Evolutionary conservation across 768 basidiomycete species (phyloP).

Genomic region (Tylopilus sp.): DNA sequence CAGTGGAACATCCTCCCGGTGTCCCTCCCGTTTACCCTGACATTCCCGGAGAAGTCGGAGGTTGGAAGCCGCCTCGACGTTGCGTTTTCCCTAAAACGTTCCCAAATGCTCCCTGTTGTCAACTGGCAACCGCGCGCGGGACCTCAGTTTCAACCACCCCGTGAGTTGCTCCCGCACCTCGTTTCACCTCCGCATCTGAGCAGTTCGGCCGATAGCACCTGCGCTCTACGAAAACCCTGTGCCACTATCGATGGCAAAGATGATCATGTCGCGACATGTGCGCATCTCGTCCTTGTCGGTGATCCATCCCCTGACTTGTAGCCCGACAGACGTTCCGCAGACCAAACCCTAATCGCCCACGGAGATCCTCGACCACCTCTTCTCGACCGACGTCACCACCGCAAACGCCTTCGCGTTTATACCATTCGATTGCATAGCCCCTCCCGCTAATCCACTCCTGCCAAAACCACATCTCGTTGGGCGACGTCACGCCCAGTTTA

Average conservation of each 20-base stretch:
- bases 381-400: constrained; percentile 25
- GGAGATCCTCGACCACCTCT: constrained; percentile 21
- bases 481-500: constrained; percentile 16
- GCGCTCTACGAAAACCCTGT: constrained; percentile 41
- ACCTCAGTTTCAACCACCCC: constrained; percentile 31
- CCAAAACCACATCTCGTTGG: constrained; percentile 17
- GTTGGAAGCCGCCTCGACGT: constrained; percentile 8
- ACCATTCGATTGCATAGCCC: constrained; percentile 33
- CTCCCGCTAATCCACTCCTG: constrained; percentile 13
- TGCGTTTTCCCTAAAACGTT: constrained; percentile 7
- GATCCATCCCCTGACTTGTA: neutral
- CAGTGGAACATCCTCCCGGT: constrained; percentile 27
- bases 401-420: constrained; percentile 33
- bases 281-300: constrained; percentile 15
- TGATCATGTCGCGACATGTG: constrained; percentile 53
- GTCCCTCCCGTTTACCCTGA: constrained; percentile 27
- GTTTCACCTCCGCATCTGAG: neutral
- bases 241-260: constrained; percentile 49
- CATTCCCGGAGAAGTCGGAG: constrained; percentile 20
- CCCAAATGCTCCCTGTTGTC: constrained; percentile 13
- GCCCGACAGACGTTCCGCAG: constrained; percentile 31
- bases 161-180: constrained; percentile 18
- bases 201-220: constrained; percentile 31
- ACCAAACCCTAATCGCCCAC: constrained; percentile 28
- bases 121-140: constrained; percentile 23